These are phyloP conservation scores for Moricandia arvensis DNA, from an alignment of 345 rosid species.

Conservation along the genomic window DNA sequence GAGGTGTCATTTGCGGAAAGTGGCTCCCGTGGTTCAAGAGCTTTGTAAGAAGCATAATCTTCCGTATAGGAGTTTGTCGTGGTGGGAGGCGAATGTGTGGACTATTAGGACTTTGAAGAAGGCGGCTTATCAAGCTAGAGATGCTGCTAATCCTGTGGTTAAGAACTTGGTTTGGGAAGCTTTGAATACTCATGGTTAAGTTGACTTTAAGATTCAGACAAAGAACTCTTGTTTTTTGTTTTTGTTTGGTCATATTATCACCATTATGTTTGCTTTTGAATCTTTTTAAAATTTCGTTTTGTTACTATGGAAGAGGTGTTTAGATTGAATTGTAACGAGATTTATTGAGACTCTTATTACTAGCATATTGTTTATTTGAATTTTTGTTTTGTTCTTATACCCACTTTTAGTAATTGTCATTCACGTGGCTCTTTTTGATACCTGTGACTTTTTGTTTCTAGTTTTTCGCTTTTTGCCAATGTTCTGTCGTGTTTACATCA, in stretches of 20 bases:
- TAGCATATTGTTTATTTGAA: background rate
- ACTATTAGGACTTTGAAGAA: too few relatives aligned
- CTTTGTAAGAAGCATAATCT: conserved; percentile 30
- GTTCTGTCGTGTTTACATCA: conserved; percentile 19
- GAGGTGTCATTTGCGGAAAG: conserved; percentile 65
- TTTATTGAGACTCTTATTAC: background rate
- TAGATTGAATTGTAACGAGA: conserved; percentile 14
- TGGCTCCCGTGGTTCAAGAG: conserved; percentile 71
- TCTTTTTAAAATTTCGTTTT: background rate
- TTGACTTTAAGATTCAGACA: background rate
- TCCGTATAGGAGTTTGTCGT: conserved; percentile 72
- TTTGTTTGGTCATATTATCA: background rate
- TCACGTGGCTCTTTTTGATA: conserved; percentile 17
- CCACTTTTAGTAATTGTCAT: background rate
- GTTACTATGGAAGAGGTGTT: conserved; percentile 18
- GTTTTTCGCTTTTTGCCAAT: background rate
- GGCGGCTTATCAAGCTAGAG: conserved; percentile 84
- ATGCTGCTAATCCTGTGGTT: conserved; percentile 43
- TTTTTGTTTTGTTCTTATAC: background rate
- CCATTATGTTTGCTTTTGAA: background rate
- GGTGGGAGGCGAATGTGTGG: conserved; percentile 48
- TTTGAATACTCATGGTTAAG: conserved; percentile 39
- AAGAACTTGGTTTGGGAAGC: conserved; percentile 43
- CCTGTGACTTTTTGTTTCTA: background rate
- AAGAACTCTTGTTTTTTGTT: background rate